These are phyloP conservation scores for Globisporangium alternatum DNA, from an alignment of 352 stramenopile species.

Conservation along the genomic window DNA sequence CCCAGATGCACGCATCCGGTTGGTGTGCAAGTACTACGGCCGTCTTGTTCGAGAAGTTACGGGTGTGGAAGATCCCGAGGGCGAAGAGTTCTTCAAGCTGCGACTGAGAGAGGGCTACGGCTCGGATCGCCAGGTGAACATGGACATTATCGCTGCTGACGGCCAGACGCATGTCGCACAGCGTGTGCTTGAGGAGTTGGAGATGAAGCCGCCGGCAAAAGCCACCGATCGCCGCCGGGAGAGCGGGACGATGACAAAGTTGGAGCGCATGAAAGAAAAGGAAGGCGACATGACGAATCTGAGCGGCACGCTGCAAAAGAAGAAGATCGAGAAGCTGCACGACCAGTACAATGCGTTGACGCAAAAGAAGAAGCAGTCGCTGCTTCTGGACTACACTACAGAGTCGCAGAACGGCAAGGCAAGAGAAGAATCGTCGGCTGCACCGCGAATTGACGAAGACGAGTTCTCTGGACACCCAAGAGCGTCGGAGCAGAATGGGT, in stretches of 20 bases:
- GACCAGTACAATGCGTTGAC: constrained; percentile 79
- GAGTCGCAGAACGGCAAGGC: constrained; percentile 24
- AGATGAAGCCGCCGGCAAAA: constrained; percentile 40
- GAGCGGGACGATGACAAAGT: constrained; percentile 34
- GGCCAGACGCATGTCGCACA: constrained; percentile 64
- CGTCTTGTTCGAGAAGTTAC: constrained; percentile 89
- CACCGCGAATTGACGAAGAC: constrained; percentile 5
- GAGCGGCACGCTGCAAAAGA: constrained; percentile 70
- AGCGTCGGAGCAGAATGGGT: not conserved
- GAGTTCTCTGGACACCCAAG: not conserved
- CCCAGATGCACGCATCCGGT: constrained; percentile 90
- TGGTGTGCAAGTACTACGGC: constrained; percentile 93
- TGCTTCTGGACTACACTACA: constrained; percentile 55
- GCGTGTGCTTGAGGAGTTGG: constrained; percentile 67
- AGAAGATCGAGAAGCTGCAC: constrained; percentile 82
- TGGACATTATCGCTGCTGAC: constrained; percentile 41
- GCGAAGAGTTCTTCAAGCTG: constrained; percentile 88
- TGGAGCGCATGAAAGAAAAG: constrained; percentile 62
- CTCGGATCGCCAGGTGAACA: constrained; percentile 54
- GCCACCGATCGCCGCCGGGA: constrained; percentile 36
- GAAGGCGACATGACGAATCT: constrained; percentile 72
- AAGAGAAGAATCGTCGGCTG: constrained; percentile 23
- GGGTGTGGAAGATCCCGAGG: constrained; percentile 89
- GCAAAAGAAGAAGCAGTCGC: constrained; percentile 71
- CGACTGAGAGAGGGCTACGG: constrained; percentile 83